These are phyloP conservation scores for Penicillium sp. DNA, from an alignment of 2,329 filamentous ascomycete genomes.

Conservation along the genomic window DNA sequence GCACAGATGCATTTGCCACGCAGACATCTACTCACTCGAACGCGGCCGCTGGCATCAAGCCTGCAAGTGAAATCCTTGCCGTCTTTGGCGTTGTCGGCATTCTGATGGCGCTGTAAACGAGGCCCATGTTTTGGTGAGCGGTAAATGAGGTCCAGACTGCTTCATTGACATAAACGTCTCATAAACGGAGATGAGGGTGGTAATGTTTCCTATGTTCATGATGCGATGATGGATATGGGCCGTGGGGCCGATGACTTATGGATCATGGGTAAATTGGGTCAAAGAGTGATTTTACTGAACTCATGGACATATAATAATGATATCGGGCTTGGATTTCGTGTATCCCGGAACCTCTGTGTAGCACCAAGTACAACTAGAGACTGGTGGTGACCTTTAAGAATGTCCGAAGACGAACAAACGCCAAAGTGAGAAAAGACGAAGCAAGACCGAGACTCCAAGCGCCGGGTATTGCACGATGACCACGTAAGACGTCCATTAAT, in stretches of 20 bases:
- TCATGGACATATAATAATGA: slow-evolving; percentile 5
- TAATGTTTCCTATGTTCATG: neutral
- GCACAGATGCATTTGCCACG: slow-evolving; percentile 6
- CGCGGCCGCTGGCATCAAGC: slow-evolving; percentile 5
- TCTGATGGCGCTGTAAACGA: slow-evolving; percentile 3
- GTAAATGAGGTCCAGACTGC: neutral
- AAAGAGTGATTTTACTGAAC: slow-evolving; percentile 2
- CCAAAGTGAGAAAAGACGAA: too few relatives aligned
- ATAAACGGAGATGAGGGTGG: neutral
- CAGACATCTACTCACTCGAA: slow-evolving; percentile 11
- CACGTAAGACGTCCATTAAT: too few relatives aligned
- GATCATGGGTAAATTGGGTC: neutral
- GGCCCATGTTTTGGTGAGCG: neutral
- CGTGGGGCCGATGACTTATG: neutral
- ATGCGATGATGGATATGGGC: neutral
- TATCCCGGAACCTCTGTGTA: too few relatives aligned
- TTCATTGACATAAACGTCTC: neutral
- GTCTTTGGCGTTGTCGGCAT: slow-evolving; percentile 12
- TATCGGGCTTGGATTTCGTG: neutral
- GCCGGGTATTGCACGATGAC: neutral
- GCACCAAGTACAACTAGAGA: too few relatives aligned
- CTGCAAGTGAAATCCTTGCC: slow-evolving; percentile 5
- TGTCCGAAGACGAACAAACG: too few relatives aligned
- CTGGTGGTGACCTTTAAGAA: too few relatives aligned
- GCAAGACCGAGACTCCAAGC: neutral